Evolutionary conservation across 75 land plant species (phyloP).

Genomic region (Pinus tabuliformis): DNA sequence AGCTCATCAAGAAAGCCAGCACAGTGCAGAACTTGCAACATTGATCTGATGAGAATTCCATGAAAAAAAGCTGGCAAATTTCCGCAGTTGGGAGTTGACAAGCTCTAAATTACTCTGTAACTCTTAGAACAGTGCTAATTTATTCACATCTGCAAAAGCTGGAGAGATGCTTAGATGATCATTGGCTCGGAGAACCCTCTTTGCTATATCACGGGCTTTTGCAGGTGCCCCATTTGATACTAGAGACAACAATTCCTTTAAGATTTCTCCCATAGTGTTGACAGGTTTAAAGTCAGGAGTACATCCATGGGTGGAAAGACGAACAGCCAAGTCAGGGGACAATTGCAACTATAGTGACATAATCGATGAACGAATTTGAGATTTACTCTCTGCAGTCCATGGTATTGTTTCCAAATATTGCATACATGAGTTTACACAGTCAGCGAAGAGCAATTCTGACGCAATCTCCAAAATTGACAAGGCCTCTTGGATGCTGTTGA

Average conservation of each 20-base stretch:
- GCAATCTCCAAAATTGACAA: conserved; percentile 31
- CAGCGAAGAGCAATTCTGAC: conserved; percentile 34
- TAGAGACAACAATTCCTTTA: conserved; percentile 28
- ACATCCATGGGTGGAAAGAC: conserved; percentile 24
- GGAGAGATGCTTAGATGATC: conserved; percentile 20
- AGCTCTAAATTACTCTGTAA: conserved; percentile 24
- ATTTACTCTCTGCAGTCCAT: conserved; percentile 26
- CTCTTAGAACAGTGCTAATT: conserved; percentile 31
- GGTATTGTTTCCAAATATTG: conserved; percentile 34
- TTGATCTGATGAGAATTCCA: conserved; percentile 38
- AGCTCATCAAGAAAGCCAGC: conserved; percentile 40
- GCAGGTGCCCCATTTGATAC: conserved; percentile 43
- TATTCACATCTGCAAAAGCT: conserved; percentile 46
- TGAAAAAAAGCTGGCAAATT: conserved; percentile 28
- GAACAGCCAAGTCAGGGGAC: conserved; percentile 29
- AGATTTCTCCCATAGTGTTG: conserved; percentile 37
- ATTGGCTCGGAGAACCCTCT: conserved; percentile 37
- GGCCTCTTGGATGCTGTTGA: conserved; percentile 35
- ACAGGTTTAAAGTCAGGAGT: conserved; percentile 27
- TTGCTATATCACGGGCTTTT: conserved; percentile 38
- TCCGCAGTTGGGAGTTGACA: conserved; percentile 28
- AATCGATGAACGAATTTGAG: conserved; percentile 19
- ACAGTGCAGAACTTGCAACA: conserved; percentile 30
- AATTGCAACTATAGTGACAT: conserved; percentile 26
- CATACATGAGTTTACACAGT: conserved; percentile 39